A percentile compares a stretch with the other conserved stretches of the same genome.
phyloP scores from a whole-genome alignment of 495 filamentous ascomycete species.

The Mycothermus thermophilus region DNA sequence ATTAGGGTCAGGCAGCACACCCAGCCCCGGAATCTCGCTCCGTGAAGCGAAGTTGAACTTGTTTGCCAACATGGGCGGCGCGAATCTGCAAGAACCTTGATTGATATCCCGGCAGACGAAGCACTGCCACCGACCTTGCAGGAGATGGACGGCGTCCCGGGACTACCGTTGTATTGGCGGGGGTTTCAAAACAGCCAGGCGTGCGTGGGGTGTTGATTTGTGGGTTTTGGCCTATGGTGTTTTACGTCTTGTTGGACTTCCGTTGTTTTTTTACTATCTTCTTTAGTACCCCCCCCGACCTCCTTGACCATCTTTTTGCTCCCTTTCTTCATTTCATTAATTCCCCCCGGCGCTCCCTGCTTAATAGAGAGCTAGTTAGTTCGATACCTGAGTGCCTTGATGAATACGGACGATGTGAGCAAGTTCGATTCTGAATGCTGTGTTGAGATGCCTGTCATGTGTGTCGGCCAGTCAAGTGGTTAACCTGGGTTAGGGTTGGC shows the following conservation, averaged over 20 bases:
- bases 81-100: constrained; percentile 8
- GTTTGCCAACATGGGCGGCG: background rate
- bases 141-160: constrained; percentile 3
- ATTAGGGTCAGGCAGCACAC: constrained; percentile 35
- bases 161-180: constrained; percentile 9
- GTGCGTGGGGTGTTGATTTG: constrained; percentile 10
- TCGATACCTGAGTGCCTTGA: constrained; percentile 28
- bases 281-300: too few species aligned
- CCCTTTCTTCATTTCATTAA: constrained; percentile 19
- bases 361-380: constrained; percentile 32
- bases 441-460: background rate
- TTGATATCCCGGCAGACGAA: constrained; percentile 12
- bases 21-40: background rate
- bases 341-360: constrained; percentile 26
- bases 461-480: background rate
- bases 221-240: constrained; percentile 21
- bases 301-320: constrained; percentile 15
- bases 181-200: constrained; percentile 10
- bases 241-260: constrained; percentile 18
- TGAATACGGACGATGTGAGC: background rate
- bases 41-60: background rate
- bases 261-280: constrained; percentile 24
- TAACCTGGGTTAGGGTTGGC: constrained; percentile 2
- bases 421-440: background rate
- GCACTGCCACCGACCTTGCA: constrained; percentile 2